Percentiles rank a stretch among this genome's conserved stretches.
Conservation (phyloP, 1,139 yeast genomes). For the Lodderomyces parapsilosis region DNA sequence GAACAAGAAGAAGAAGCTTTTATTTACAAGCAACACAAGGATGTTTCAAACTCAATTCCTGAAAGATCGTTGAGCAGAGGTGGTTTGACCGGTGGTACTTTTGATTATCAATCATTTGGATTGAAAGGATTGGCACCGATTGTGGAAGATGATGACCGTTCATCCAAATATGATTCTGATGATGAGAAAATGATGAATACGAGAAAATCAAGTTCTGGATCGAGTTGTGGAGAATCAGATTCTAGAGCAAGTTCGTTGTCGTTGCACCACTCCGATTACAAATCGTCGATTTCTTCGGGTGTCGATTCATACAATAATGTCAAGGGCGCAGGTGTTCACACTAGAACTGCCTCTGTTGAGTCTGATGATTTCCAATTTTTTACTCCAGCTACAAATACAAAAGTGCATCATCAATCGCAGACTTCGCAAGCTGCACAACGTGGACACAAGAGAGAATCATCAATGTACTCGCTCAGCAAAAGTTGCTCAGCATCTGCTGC, state of each 20-base stretch:
- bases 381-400: conserved; percentile 3
- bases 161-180: conserved; percentile 39
- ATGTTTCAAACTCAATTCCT: conserved; percentile 10
- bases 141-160: conserved; percentile 34
- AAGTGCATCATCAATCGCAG: conserved; percentile 4
- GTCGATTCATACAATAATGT: conserved; percentile 8
- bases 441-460: conserved; percentile 6
- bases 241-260: conserved; percentile 42
- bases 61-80: conserved; percentile 15
- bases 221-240: conserved; percentile 7
- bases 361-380: conserved; percentile 12
- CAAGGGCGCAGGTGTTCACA: conserved; percentile 9
- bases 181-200: conserved; percentile 24
- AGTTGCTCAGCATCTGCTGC: conserved; percentile 16
- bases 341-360: conserved; percentile 9
- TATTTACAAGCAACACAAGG: conserved; percentile 6
- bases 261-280: conserved; percentile 40
- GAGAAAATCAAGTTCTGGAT: conserved; percentile 6
- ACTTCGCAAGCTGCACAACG: conserved; percentile 7
- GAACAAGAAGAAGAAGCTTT: conserved; percentile 14
- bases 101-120: conserved; percentile 33
- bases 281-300: conserved; percentile 25
- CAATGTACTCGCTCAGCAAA: conserved; percentile 12
- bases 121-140: conserved; percentile 42
- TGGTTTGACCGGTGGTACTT: conserved; percentile 16